A percentile compares a stretch with the other conserved stretches of the same genome.
These are phyloP conservation scores for Parsonsia alboflavescens DNA, from an alignment of 257 asterid species.

Conservation along the genomic window DNA sequence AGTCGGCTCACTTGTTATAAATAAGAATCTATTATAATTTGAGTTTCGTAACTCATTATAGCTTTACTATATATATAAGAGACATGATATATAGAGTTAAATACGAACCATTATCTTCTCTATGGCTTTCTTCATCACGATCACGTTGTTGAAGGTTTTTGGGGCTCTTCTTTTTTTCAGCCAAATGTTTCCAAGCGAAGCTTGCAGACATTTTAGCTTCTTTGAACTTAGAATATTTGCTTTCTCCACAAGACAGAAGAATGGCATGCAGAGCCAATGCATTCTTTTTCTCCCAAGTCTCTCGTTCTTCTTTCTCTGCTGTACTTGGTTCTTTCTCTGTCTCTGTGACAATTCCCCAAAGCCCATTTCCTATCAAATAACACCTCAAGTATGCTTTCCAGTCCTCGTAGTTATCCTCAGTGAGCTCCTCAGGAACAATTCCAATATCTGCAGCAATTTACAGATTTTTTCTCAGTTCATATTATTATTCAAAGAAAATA, in stretches of 20 bases:
- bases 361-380: slow-evolving; percentile 35
- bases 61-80: too few species aligned
- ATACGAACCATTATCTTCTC: slow-evolving; percentile 12
- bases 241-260: slow-evolving; percentile 37
- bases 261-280: slow-evolving; percentile 43
- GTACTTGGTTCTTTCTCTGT: slow-evolving; percentile 29
- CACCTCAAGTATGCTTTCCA: slow-evolving; percentile 39
- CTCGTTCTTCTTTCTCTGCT: slow-evolving; percentile 18
- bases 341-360: slow-evolving; percentile 44
- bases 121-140: slow-evolving; percentile 3
- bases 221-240: slow-evolving; percentile 27
- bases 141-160: neutral
- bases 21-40: too few species aligned
- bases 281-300: slow-evolving; percentile 39
- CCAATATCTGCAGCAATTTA: slow-evolving; percentile 21
- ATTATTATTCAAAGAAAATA: too few species aligned
- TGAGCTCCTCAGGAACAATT: slow-evolving; percentile 30
- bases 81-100: too few species aligned
- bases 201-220: slow-evolving; percentile 25
- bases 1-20: too few species aligned
- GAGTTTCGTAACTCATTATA: too few species aligned
- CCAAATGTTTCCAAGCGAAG: slow-evolving; percentile 35
- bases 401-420: slow-evolving; percentile 36
- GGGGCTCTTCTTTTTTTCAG: slow-evolving; percentile 20
- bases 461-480: neutral